A percentile compares a stretch with the other conserved stretches of the same genome.
phyloP scores from a whole-genome alignment of 768 basidiomycete species.

The Brasilioporus rufonigricans region DNA sequence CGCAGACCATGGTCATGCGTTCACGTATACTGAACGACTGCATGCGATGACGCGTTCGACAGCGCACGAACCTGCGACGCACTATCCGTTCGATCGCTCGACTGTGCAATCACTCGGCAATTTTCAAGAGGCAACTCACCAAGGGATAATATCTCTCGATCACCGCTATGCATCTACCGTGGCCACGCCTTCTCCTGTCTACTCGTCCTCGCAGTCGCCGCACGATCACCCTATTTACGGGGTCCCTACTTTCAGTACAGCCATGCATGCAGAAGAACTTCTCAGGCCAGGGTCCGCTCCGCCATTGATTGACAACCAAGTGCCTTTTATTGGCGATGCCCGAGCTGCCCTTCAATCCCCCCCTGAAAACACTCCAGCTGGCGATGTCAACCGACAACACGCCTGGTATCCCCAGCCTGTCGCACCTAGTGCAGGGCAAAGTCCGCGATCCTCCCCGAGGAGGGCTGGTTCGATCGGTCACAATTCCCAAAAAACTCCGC shows the following conservation, averaged over 20 bases:
- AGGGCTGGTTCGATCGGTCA: constrained; percentile 33
- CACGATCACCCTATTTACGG: no score
- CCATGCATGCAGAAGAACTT: constrained; percentile 13
- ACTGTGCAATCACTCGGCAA: constrained; percentile 19
- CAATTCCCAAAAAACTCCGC: constrained; percentile 29
- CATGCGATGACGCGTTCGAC: constrained; percentile 14
- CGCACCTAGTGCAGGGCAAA: constrained; percentile 20
- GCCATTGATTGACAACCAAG: constrained; percentile 28
- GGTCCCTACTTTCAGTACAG: no score
- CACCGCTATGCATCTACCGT: constrained; percentile 19
- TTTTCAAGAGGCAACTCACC: constrained; percentile 16
- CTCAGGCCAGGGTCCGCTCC: constrained; percentile 30
- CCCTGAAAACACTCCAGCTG: constrained; percentile 10
- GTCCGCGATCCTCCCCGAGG: constrained; percentile 33
- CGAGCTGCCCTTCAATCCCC: constrained; percentile 21
- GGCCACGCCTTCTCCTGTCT: constrained; percentile 20
- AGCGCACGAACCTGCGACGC: constrained; percentile 10
- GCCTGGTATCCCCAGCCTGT: constrained; percentile 20
- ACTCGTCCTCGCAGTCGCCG: no score
- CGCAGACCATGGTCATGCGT: constrained; percentile 15
- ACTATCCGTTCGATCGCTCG: constrained; percentile 14
- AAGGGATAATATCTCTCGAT: constrained; percentile 23
- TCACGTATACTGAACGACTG: constrained; percentile 13
- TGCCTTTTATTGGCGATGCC: constrained; percentile 28
- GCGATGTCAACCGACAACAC: constrained; percentile 19